Percentiles rank a stretch among this genome's conserved stretches.
phyloP scores from a whole-genome alignment of 768 basidiomycete species.

The Amanita muscaria region DNA sequence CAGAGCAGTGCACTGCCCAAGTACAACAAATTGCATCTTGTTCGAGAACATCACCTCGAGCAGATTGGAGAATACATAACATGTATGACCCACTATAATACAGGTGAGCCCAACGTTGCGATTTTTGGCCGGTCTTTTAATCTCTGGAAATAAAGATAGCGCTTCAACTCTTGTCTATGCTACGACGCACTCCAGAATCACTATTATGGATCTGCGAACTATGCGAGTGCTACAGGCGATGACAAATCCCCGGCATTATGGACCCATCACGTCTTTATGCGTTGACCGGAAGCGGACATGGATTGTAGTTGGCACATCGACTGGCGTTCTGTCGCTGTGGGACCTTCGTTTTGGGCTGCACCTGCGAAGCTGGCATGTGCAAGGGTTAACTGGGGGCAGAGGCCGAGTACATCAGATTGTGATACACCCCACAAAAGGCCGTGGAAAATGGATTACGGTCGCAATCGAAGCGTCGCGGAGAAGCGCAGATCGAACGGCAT shows the following conservation, averaged over 20 bases:
- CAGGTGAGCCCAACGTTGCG: conserved; percentile 1
- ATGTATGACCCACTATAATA: conserved; percentile 63
- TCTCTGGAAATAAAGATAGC: conserved; percentile 30
- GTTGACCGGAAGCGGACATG: conserved; percentile 79
- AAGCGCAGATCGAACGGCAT: conserved; percentile 31
- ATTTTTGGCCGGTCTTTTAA: not conserved
- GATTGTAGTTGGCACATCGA: conserved; percentile 83
- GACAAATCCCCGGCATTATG: conserved; percentile 79
- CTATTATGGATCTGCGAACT: conserved; percentile 74
- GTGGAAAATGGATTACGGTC: conserved; percentile 87
- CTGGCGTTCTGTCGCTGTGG: conserved; percentile 84
- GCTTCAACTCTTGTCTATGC: conserved; percentile 80
- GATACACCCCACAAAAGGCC: conserved; percentile 80
- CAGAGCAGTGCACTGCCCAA: conserved; percentile 66
- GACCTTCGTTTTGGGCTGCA: conserved; percentile 90
- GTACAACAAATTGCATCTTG: conserved; percentile 69
- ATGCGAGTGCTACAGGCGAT: conserved; percentile 71
- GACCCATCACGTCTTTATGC: conserved; percentile 80
- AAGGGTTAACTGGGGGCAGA: conserved; percentile 41
- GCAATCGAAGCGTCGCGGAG: conserved; percentile 52
- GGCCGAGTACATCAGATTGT: conserved; percentile 64
- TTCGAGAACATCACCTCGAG: conserved; percentile 75
- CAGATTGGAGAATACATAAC: conserved; percentile 74
- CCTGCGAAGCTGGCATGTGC: conserved; percentile 81
- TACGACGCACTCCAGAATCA: conserved; percentile 72